Percentiles rank a stretch among this genome's conserved stretches.
These are phyloP conservation scores for Chaetomiaceae sp. DNA, from an alignment of 2,329 filamentous ascomycete genomes.

Conservation along the genomic window DNA sequence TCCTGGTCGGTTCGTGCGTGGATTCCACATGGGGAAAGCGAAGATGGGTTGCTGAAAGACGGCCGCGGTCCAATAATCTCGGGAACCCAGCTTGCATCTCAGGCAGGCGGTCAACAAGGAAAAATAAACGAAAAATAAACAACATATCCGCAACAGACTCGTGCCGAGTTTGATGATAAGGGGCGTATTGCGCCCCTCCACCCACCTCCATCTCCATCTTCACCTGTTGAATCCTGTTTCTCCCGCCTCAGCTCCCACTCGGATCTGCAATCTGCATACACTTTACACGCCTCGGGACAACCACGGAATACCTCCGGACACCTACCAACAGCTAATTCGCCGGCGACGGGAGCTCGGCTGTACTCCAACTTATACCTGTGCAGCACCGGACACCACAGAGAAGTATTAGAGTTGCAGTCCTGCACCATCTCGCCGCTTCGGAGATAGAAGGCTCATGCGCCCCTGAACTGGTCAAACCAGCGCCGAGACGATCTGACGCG, in stretches of 20 bases:
- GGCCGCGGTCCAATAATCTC: conserved; percentile 18
- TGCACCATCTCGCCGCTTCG: not conserved
- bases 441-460: conserved; percentile 17
- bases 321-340: no score
- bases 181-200: not conserved
- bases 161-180: conserved; percentile 10
- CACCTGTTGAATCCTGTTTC: not conserved
- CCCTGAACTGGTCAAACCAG: conserved; percentile 17
- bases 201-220: not conserved
- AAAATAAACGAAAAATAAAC: conserved; percentile 22
- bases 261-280: no score
- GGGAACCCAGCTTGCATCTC: conserved; percentile 12
- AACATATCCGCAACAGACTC: not conserved
- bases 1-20: conserved; percentile 7
- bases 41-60: conserved; percentile 13
- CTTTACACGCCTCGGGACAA: no score
- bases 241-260: not conserved
- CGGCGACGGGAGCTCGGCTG: not conserved
- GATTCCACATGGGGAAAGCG: no score
- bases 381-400: no score
- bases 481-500: conserved; percentile 24
- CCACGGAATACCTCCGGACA: no score
- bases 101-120: conserved; percentile 21
- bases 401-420: not conserved
- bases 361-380: no score